Conservation (phyloP, 164 flowering plant genomes). For the grape (Vitis vinifera) region ASM3070453v1 NC_081818.1:25103001-25103500, state of each 20-base stretch:
- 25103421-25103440: constrained; percentile 31
- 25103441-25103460: constrained; percentile 38
- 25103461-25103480: constrained; percentile 37
- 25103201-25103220: constrained; percentile 33
- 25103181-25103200: constrained; percentile 36
- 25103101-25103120: constrained; percentile 32
- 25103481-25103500: constrained; percentile 81
- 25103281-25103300: constrained; percentile 56
- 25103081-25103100: constrained; percentile 42
- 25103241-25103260: constrained; percentile 54
- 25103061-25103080: constrained; percentile 36
- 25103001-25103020: constrained; percentile 50
- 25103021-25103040: constrained; percentile 42
- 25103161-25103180: constrained; percentile 37
- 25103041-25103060: constrained; percentile 53
- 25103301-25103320: constrained; percentile 48
- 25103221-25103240: constrained; percentile 33
- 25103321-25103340: constrained; percentile 26
- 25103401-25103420: constrained; percentile 28
- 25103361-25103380: constrained; percentile 52
- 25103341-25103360: constrained; percentile 33
- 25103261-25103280: constrained; percentile 43
- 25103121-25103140: constrained; percentile 47
- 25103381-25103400: constrained; percentile 79
- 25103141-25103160: constrained; percentile 28